phyloP scores from a whole-genome alignment of 805 yeast species.

The Candida ipomoeae region DNA sequence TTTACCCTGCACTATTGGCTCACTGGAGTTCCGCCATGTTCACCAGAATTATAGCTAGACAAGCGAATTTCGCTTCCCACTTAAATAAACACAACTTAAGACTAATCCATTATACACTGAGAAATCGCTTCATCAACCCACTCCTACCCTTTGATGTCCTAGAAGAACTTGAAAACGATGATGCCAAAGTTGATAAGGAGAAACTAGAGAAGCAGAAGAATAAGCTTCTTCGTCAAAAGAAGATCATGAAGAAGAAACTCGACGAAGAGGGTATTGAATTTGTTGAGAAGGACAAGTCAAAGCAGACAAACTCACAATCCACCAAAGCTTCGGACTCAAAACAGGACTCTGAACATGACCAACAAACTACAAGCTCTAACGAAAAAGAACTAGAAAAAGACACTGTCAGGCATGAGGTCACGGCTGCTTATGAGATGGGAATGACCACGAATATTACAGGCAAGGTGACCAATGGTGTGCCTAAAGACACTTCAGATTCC shows the following conservation, averaged over 20 bases:
- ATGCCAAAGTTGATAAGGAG: slow-evolving; percentile 23
- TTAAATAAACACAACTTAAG: background rate
- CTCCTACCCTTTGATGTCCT: slow-evolving; percentile 40
- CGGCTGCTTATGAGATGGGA: background rate
- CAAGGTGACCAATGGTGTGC: background rate
- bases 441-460: background rate
- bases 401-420: background rate
- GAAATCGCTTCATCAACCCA: slow-evolving; percentile 26
- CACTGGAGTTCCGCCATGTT: background rate
- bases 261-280: slow-evolving; percentile 1
- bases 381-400: background rate
- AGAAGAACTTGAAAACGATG: slow-evolving; percentile 34
- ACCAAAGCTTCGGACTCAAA: background rate
- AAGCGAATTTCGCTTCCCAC: background rate
- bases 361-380: background rate
- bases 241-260: slow-evolving; percentile 14
- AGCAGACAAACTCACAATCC: background rate
- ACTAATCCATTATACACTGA: background rate
- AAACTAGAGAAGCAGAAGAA: slow-evolving; percentile 27
- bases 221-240: slow-evolving; percentile 21
- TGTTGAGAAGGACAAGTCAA: background rate
- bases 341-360: background rate
- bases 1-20: background rate
- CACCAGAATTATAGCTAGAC: background rate
- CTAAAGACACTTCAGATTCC: background rate